Evolutionary conservation across 148 eudicot genomes (phyloP), one percentile per base, ranked within the genome.

Genomic region (Chenopodium quinoa): DNA sequence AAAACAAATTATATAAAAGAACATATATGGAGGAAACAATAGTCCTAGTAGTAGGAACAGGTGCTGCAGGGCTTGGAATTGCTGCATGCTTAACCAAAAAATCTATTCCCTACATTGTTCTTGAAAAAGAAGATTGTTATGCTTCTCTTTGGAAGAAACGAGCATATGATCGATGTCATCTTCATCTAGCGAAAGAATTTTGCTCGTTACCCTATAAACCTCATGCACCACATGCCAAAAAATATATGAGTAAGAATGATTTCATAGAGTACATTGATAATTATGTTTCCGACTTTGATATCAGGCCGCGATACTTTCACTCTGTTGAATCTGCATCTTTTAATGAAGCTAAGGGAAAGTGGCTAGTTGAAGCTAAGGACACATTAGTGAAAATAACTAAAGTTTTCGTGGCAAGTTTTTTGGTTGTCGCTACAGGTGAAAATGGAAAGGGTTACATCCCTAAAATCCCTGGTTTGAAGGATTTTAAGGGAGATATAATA

Each of bases 91-190:
- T 89, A 8, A 25, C 83, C 0, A 16, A 5, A 0, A 81, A 76
- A 47, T 82, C 81, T 0, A 85, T 89, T 22, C 89, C 91, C 5
- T 81, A 80, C 65, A 29, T 91, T 1, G 47, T 91, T 19, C 79
- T 91, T 0, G 94, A 91, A 54, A 66, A 62, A 62, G 92, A 88
- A 69, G 91, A 89, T 80, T 89, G 94, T 58, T 82, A 16, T 19
- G 86, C 85, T 47, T 87, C 86, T 2, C 81, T 88, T 0, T 90
- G 91, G 91, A 86, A 83, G 31, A 88, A 89, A 71, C 73, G 81
- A 17, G 34, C 92, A 16, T 91, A 91, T 17, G 90, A 91, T 77
- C 52, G 92, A 0, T 77, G 88, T 19, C 86, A 86, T 31, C 91
- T 91, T 7, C 93, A 91, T 67, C 63, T 91, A 10, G 84, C 88